These are phyloP conservation scores for Fraxinus sp. DNA, from an alignment of 305 asterid genomes.

Conservation along the genomic window DNA sequence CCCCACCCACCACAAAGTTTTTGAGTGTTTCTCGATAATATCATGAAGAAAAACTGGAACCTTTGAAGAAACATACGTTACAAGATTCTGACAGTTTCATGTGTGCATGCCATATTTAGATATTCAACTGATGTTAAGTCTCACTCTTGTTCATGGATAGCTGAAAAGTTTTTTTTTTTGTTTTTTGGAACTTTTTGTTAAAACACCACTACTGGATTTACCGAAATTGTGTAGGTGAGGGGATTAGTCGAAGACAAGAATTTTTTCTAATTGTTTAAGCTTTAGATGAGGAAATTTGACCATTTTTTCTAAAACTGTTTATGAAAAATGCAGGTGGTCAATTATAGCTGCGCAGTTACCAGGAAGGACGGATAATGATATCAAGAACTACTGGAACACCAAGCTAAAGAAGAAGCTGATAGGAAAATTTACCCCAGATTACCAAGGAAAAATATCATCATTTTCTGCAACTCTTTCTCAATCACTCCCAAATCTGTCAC, in stretches of 20 bases:
- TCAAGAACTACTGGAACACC: conserved; percentile 66
- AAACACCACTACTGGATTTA: no score
- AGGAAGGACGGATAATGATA: conserved; percentile 60
- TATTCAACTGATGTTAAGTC: neutral
- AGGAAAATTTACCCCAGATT: conserved; percentile 20
- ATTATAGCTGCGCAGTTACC: conserved; percentile 53
- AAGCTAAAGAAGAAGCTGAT: conserved; percentile 50
- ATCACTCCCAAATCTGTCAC: conserved; percentile 21
- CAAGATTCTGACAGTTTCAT: neutral
- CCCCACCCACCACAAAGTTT: neutral
- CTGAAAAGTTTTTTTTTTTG: neutral
- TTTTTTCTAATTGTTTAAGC: no score
- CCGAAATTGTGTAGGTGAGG: no score
- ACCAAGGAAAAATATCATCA: conserved; percentile 20
- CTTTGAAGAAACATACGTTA: neutral
- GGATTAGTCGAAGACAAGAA: no score
- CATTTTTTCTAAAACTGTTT: no score
- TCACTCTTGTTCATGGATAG: neutral
- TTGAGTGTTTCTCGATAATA: neutral
- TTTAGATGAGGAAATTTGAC: no score
- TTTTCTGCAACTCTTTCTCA: conserved; percentile 19
- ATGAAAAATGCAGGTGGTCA: conserved; percentile 48
- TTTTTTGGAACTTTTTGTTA: neutral
- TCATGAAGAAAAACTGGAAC: neutral
- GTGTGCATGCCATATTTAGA: neutral